Conservation (phyloP, 768 basidiomycete species). For the Coprinopsis strossmayeri region DNA sequence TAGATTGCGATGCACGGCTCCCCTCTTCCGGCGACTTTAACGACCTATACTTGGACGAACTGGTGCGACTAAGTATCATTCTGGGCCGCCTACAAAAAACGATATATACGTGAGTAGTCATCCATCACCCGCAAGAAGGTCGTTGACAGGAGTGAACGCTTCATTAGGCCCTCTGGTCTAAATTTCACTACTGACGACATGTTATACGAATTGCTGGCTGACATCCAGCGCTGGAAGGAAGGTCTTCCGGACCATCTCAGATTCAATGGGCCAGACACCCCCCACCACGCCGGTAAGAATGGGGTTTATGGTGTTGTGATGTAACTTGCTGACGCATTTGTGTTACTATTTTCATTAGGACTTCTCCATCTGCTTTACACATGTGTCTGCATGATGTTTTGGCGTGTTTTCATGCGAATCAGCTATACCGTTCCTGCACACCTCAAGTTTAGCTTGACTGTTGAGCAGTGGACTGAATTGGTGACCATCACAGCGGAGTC, state of each 20-base stretch:
- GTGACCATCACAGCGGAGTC: conserved; percentile 69
- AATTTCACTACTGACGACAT: conserved; percentile 79
- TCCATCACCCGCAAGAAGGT: conserved; percentile 7
- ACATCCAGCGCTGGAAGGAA: conserved; percentile 72
- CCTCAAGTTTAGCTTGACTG: conserved; percentile 77
- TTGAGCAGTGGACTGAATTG: conserved; percentile 74
- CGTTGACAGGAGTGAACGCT: no score
- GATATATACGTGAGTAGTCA: conserved; percentile 68
- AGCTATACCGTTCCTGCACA: conserved; percentile 89
- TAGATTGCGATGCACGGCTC: conserved; percentile 92
- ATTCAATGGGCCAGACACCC: conserved; percentile 66
- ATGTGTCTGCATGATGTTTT: conserved; percentile 93
- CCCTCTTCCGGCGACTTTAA: conserved; percentile 82
- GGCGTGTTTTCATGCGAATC: conserved; percentile 97
- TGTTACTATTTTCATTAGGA: conserved; percentile 44
- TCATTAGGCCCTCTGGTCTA: conserved; percentile 74
- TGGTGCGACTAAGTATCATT: conserved; percentile 86
- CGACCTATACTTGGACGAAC: conserved; percentile 82
- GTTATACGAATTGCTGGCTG: conserved; percentile 54
- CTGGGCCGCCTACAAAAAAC: conserved; percentile 89
- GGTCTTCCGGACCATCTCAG: conserved; percentile 72
- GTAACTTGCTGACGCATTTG: conserved; percentile 6
- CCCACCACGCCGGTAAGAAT: conserved; percentile 59
- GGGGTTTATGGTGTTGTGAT: not conserved
- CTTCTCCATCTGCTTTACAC: conserved; percentile 84